These are phyloP conservation scores for Tetragonia tetragonoides DNA, from an alignment of 148 eudicot genomes.

Conservation along the genomic window DNA sequence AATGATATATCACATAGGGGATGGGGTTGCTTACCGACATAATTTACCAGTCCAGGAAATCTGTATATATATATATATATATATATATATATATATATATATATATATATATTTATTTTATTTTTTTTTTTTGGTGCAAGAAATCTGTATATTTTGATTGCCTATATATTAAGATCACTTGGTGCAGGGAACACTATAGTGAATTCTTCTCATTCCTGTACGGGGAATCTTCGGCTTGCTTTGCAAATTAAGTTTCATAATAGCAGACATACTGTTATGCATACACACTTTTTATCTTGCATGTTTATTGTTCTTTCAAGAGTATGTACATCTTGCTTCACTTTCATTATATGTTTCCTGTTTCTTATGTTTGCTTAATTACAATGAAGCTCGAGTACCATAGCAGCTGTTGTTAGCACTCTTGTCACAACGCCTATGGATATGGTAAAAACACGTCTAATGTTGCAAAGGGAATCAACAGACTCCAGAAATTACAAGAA, in stretches of 20 bases:
- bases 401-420: conserved; percentile 81
- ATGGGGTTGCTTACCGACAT: too few species aligned
- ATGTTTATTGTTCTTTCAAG: too few species aligned
- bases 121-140: too few species aligned
- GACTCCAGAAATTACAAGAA: conserved; percentile 54
- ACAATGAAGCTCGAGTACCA: conserved; percentile 75
- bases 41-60: background rate
- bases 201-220: background rate
- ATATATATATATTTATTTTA: too few species aligned
- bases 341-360: background rate
- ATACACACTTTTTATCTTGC: background rate
- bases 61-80: too few species aligned
- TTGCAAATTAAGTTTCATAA: background rate
- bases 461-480: conserved; percentile 78
- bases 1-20: background rate
- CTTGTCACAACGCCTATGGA: conserved; percentile 81
- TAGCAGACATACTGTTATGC: background rate
- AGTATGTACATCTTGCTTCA: too few species aligned
- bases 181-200: background rate
- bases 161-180: background rate
- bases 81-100: too few species aligned
- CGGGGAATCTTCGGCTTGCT: background rate
- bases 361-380: conserved; percentile 13
- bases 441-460: conserved; percentile 92
- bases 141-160: too few species aligned